A percentile compares a stretch with the other conserved stretches of the same genome.
These are phyloP conservation scores for Arthrobotrys conoides DNA, from an alignment of 2,329 filamentous ascomycete genomes.

Conservation along the genomic window DNA sequence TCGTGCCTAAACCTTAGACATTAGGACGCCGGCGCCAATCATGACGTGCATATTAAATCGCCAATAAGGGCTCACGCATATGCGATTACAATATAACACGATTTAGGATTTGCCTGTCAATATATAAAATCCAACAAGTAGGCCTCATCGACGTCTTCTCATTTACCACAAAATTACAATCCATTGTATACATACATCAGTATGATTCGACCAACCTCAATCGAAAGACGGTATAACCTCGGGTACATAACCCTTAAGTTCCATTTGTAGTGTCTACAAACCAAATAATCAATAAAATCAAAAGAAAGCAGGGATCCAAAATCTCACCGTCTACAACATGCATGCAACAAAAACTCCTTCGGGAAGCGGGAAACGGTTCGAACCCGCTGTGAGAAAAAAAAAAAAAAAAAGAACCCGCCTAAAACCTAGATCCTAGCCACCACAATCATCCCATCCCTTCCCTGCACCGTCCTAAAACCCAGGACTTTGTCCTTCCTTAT, in stretches of 20 bases:
- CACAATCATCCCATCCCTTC: conserved; percentile 8
- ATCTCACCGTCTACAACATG: background rate
- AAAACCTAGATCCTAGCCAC: conserved; percentile 6
- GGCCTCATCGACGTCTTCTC: too few species aligned
- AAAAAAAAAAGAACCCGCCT: background rate
- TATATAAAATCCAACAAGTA: too few species aligned
- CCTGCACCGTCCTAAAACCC: conserved; percentile 20
- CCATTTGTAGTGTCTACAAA: background rate
- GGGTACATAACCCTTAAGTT: background rate
- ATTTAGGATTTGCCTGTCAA: too few species aligned
- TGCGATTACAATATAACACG: too few species aligned
- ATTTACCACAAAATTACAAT: too few species aligned
- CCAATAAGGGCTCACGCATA: too few species aligned
- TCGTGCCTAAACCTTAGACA: too few species aligned
- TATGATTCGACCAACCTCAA: too few species aligned
- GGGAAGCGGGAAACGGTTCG: conserved; percentile 26
- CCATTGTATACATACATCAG: too few species aligned
- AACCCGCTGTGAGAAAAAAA: conserved; percentile 14
- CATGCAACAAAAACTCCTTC: background rate
- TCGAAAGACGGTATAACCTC: too few species aligned
- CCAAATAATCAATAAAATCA: background rate
- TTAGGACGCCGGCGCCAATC: too few species aligned
- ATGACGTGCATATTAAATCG: too few species aligned
- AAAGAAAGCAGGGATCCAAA: background rate
- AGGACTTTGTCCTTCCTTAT: background rate